phyloP scores from a whole-genome alignment of 176 grass and related monocot species.

The Dendrocalamus sinicus region DNA sequence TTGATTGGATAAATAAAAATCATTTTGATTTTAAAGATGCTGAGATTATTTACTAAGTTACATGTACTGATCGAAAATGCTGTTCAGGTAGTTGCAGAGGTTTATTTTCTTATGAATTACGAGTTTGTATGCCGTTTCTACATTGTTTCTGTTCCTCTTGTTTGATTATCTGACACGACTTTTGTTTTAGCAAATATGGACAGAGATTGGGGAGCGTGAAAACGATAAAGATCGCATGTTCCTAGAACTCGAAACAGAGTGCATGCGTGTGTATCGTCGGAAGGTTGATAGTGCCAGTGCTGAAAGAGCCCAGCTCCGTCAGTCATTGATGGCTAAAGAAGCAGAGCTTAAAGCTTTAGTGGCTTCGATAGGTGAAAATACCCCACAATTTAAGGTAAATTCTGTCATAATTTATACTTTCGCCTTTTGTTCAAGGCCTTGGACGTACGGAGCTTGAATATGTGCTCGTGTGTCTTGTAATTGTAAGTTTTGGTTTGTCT shows the following conservation, averaged over 20 bases:
- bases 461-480: background rate
- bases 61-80: background rate
- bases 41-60: background rate
- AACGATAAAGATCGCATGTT: conserved; percentile 92
- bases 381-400: conserved; percentile 64
- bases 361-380: conserved; percentile 75
- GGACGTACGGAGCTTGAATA: conserved; percentile 8
- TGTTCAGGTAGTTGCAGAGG: background rate
- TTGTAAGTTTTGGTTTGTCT: conserved; percentile 27
- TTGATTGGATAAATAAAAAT: background rate
- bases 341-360: conserved; percentile 83
- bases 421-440: conserved; percentile 1
- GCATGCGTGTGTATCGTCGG: conserved; percentile 79
- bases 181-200: conserved; percentile 80
- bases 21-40: conserved; percentile 22
- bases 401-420: conserved; percentile 18
- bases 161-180: conserved; percentile 38
- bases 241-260: conserved; percentile 87
- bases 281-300: conserved; percentile 82
- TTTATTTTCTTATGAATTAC: conserved; percentile 23
- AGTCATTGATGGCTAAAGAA: conserved; percentile 77
- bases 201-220: conserved; percentile 87
- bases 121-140: background rate
- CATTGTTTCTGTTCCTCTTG: background rate
- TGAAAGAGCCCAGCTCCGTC: conserved; percentile 67